Evolutionary conservation across 768 basidiomycete species (phyloP).

Genomic region (Tulasnella sp.): DNA sequence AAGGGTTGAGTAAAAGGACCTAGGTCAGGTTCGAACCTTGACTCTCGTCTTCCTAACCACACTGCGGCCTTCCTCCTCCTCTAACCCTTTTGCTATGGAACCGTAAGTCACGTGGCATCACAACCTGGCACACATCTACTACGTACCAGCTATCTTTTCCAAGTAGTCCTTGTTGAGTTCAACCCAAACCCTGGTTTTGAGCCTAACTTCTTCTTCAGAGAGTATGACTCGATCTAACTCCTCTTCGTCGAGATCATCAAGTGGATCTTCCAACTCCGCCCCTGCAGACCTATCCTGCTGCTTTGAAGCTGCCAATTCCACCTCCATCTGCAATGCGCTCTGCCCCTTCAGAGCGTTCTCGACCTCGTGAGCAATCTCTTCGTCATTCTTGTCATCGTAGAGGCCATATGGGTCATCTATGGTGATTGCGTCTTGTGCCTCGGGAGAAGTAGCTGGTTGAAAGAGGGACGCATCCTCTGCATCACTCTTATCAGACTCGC

Average conservation of each 20-base stretch:
- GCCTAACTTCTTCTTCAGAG: slow-evolving; percentile 62
- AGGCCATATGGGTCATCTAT: slow-evolving; percentile 2
- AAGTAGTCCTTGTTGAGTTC: slow-evolving; percentile 86
- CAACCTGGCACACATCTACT: not conserved
- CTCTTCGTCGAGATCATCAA: slow-evolving; percentile 57
- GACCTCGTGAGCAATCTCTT: slow-evolving; percentile 12
- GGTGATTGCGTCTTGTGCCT: too few species aligned
- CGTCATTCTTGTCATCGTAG: slow-evolving; percentile 20
- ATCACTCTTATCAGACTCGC: too few species aligned
- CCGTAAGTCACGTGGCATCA: slow-evolving; percentile 34
- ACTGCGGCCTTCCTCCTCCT: slow-evolving; percentile 23
- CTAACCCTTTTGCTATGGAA: slow-evolving; percentile 56
- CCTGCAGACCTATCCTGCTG: slow-evolving; percentile 18
- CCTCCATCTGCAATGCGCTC: not conserved
- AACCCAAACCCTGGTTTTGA: slow-evolving; percentile 89
- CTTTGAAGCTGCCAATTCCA: not conserved
- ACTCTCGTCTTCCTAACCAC: slow-evolving; percentile 40
- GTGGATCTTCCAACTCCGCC: slow-evolving; percentile 11
- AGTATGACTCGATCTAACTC: slow-evolving; percentile 70
- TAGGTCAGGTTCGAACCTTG: slow-evolving; percentile 11
- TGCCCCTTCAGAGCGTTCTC: not conserved
- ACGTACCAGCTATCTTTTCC: slow-evolving; percentile 70
- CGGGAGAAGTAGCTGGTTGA: too few species aligned
- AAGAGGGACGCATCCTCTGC: too few species aligned
- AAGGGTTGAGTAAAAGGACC: not conserved